Evolutionary conservation across 306 rosid species (phyloP), one percentile per base, ranked within the genome.

Genomic region (Cicer bijugum): DNA sequence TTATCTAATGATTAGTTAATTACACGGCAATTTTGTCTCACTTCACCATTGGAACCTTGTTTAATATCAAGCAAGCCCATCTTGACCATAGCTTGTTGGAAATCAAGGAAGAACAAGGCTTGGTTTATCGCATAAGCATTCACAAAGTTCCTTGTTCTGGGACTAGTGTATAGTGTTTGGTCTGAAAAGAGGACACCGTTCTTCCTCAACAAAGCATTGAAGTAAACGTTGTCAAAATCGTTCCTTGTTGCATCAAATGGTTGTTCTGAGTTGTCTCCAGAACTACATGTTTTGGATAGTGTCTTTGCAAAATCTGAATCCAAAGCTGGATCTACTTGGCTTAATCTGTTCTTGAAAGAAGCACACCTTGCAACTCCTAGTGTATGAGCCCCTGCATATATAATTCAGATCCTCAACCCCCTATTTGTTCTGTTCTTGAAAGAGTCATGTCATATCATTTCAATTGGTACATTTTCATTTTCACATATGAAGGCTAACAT

Each of bases 331-430:
- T 91, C 97, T 37, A 19, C 82, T 23, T 45, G 68, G 50, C 42
- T 72, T 58, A 94, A 45, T 68, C 97, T 57, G 79, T 19, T 79
- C 79, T 91, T 89, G 89, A 94, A 94, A 0, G 95, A 84, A 5
- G 87, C 61, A 82, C 99, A 94, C 60, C 92, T 84, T 45, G 99
- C 95, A 52, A 88, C 97, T 75, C 99, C 99, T 37, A 94, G 75
- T 10, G 99, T 89, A 61, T 94, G 99, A 7, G 95, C 99, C 45
- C 99, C 98, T 90, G 65, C 76, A 67, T 56, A 48, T n/a, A 28
- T 5, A 14, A 37, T 6, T 12, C 17, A 52, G 47, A 10, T 45
- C 48, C 11, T 45, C 48, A 9, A 3, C 35, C 2, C 35, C 5
- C 35, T 28, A 3, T 28, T 28, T 28, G 35, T 28, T 28, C 35